Base-by-base conservation (phyloP, 2,329 filamentous ascomycete species). In the Plenodomus tracheiphilus region DNA sequence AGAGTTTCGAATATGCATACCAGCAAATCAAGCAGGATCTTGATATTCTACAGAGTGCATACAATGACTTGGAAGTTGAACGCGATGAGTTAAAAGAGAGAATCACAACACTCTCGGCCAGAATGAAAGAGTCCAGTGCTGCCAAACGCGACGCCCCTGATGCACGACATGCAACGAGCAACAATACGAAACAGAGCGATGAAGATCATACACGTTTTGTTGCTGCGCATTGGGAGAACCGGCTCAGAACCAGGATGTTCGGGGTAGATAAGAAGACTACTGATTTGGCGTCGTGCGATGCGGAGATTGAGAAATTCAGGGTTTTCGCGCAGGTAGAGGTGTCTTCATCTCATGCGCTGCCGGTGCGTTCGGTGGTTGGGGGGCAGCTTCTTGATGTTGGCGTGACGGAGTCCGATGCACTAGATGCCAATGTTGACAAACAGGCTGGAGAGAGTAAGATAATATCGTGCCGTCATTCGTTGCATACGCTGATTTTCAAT, bases 1-100 rank as follows among this genome's bases (percentile, higher is more conserved):
- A 39, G 35, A 40, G 18, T 10, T 43, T 30, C 32, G 21, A 42
- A 30, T 32, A 48, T n/a, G 46, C n/a, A 4, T 43, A 48, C 36
- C 13, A 48, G n/a, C 46, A 48, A 25, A 35, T 48, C 35, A 43
- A 48, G 30, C 17, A n/a, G 2, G 35, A 48, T 13, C 21, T 19
- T 8, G 40, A 43, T 4, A 8, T 36, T 3, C 30, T 49, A 11
- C 28, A 44, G 13, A 28, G 37, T 30, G 16, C 39, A 13, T 35
- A 36, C 30, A 41, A 41, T 11, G 41, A 49, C 11, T 30, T 13
- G 3, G 17, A 17, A 21, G 18, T 19, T 13, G 47, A 41, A n/a
- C 47, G 47, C 11, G 38, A 49, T 32, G 38, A 41, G 18, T 32
- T 32, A 15, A 10, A 32, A 4, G 9, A 15, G 28, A 6, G 11